Base-by-base conservation (phyloP, 2,329 filamentous ascomycete genomes). In the Claviceps sp. region DNA sequence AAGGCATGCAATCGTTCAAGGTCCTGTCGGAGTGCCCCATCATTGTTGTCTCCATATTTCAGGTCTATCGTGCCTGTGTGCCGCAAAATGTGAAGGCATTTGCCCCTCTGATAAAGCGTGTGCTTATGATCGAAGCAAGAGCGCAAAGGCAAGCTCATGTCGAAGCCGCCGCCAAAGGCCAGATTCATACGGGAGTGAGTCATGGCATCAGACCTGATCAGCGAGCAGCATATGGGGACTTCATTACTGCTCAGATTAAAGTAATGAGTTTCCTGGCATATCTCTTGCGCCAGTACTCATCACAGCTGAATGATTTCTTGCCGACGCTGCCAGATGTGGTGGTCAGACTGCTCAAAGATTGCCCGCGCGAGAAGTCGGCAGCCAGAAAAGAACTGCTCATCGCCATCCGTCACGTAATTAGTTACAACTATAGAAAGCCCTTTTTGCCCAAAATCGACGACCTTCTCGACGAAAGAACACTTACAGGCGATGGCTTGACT, bases 261-360 rank as follows among this genome's bases (percentile, higher is more conserved):
- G 97, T 91, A 0, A 97, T 98, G 91, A 97, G 90, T 61, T 98
- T 98, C 61, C 67, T 98, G 58, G 94, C 94, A 1, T 98, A 97
- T 63, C 72, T 98, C 0, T 77, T 98, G 13, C 76, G 93, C 44
- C 85, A 94, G 47, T 95, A 96, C 66, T 83, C 89, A 2, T 84
- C 86, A 53, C 86, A 95, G 57, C 72, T 98, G 9, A 80, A 82
- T 11, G 93, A 98, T 59, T 97, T 98, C 60, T 71, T 98, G 29
- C 85, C 83, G 0, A 85, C 82, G 0, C 72, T 99, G 16, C 93
- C 93, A 0, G 83, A 86, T 37, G 91, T 97, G 39, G 88, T 97
- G 3, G 88, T 99, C 6, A 81, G 93, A 5, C 71, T 98, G 45
- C 73, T 98, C 45, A 88, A 95, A 62, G 93, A 99, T 63, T 97